Evolutionary conservation across 208 protist genomes (phyloP).

Genomic region (Leishmania tropica): DNA sequence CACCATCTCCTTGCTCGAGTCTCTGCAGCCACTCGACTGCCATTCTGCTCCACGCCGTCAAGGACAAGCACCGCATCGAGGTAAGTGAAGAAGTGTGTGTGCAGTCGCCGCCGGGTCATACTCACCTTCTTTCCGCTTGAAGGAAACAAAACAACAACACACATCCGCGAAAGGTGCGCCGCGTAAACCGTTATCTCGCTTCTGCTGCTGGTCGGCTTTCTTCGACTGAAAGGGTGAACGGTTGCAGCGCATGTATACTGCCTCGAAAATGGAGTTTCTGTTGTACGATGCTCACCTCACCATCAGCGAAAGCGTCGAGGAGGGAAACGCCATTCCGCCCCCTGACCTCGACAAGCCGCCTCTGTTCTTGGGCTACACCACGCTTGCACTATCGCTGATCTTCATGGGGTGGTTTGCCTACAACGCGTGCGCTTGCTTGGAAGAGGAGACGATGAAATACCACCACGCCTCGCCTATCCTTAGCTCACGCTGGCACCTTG

Average conservation of each 20-base stretch:
- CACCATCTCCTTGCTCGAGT: neutral
- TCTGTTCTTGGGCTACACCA: slow-evolving; percentile 31
- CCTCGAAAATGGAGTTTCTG: neutral
- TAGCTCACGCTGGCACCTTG: slow-evolving; percentile 28
- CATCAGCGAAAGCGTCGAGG: neutral
- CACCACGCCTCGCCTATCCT: slow-evolving; percentile 28
- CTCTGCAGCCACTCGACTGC: neutral
- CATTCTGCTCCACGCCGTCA: neutral
- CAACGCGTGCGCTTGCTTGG: slow-evolving; percentile 14
- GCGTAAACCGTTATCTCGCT: neutral
- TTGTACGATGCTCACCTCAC: slow-evolving; percentile 8
- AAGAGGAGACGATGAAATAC: slow-evolving; percentile 9
- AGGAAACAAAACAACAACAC: neutral
- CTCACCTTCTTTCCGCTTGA: neutral
- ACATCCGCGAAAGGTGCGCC: neutral
- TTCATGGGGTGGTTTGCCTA: slow-evolving; percentile 30
- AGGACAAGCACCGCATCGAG: neutral
- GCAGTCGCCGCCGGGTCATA: neutral
- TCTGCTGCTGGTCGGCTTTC: neutral
- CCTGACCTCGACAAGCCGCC: slow-evolving; percentile 17
- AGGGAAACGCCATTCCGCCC: slow-evolving; percentile 23
- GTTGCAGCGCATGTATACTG: neutral
- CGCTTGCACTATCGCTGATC: slow-evolving; percentile 11
- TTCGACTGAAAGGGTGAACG: neutral
- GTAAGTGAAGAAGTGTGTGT: neutral